Base-by-base conservation (phyloP, 208 protist genomes). In the Wallacemonas sp. region DNA sequence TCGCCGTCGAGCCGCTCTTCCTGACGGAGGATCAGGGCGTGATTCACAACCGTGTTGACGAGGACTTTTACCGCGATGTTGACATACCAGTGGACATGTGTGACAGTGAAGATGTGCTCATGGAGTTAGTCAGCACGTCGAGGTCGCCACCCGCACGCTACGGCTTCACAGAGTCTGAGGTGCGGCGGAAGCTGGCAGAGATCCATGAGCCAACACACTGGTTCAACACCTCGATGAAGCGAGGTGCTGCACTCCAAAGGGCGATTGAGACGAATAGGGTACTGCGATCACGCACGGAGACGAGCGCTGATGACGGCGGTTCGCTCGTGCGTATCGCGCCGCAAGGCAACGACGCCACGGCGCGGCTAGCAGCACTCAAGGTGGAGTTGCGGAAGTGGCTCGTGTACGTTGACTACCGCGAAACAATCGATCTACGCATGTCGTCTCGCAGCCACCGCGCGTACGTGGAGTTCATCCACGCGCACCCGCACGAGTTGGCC, bases 331-430 rank as follows among this genome's bases (percentile, higher is more conserved):
- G n/a, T n/a, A n/a, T n/a, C n/a, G n/a, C n/a, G 36, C 36, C 36
- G 9, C 36, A 41, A 41, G 36, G 36, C 36, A 41, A 14, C 6
- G 36, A 41, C 6, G 36, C 36, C 9, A 14, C 36, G 14, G 9
- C 44, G 19, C 44, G 19, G 5, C 9, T 49, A 17, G 5, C 4
- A 9, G 44, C 26, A 6, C 52, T 58, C 16, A 38, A 58, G 23
- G 16, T 8, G 52, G 34, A 24, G 2, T 29, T 58, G 12, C 4
- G 29, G n/a, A 9, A 9, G 6, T 14, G 9, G 12, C 14, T 58
- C 12, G n/a, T 4, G 11, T 58, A 58, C 19, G 52, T 58, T 29
- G 52, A 58, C 52, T 58, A 41, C 29, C 52, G 52, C 2, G 29
- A 58, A 17, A 55, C 47, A 23, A 17, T 55, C 6, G 30, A 41